phyloP scores from a whole-genome alignment of 495 filamentous ascomycete genomes.

The Annulohypoxylon stygium region DNA sequence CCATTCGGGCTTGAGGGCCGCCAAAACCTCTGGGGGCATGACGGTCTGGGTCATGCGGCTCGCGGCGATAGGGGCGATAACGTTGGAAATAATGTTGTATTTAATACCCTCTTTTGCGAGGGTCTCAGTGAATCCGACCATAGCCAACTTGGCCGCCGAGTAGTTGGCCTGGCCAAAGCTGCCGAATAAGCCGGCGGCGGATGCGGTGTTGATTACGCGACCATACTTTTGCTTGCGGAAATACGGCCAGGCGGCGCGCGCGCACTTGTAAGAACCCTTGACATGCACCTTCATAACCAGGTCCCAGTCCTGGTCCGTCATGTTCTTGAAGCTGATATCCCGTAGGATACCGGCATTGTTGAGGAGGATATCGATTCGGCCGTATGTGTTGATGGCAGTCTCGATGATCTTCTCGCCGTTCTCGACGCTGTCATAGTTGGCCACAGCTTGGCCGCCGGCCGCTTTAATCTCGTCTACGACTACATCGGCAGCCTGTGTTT shows the following conservation, averaged over 20 bases:
- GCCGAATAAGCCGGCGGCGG: slow-evolving; percentile 94
- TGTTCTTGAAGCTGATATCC: slow-evolving; percentile 98
- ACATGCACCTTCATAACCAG: slow-evolving; percentile 93
- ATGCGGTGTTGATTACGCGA: slow-evolving; percentile 94
- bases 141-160: slow-evolving; percentile 94
- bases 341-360: slow-evolving; percentile 99
- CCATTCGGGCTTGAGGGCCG: slow-evolving; percentile 93
- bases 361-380: slow-evolving; percentile 92
- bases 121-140: slow-evolving; percentile 98
- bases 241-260: slow-evolving; percentile 95
- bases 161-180: slow-evolving; percentile 98
- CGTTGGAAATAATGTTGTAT: slow-evolving; percentile 97
- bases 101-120: slow-evolving; percentile 97
- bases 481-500: slow-evolving; percentile 84
- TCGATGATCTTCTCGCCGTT: slow-evolving; percentile 96
- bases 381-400: slow-evolving; percentile 92
- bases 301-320: slow-evolving; percentile 98
- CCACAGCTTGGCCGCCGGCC: slow-evolving; percentile 94
- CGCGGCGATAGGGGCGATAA: slow-evolving; percentile 96
- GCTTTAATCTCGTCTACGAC: slow-evolving; percentile 95
- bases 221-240: slow-evolving; percentile 99
- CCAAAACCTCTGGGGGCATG: slow-evolving; percentile 94
- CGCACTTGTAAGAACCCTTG: slow-evolving; percentile 96
- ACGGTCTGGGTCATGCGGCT: slow-evolving; percentile 97
- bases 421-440: slow-evolving; percentile 98